Evolutionary conservation across 1,284 basidiomycete genomes (phyloP).

Genomic region (Apiotrichum sp.): DNA sequence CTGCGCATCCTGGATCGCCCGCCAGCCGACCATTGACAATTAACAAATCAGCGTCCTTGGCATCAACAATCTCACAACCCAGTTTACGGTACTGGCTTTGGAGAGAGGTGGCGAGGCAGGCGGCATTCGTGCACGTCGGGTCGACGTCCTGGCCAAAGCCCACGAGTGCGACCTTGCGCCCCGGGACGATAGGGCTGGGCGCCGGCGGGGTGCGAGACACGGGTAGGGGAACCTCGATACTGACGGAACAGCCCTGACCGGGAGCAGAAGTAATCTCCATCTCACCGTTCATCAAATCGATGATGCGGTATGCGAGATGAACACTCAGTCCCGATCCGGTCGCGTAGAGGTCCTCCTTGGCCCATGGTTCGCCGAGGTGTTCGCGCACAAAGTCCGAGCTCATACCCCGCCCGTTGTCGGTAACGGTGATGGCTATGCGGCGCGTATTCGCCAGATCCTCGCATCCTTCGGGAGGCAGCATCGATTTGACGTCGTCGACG

Average conservation of each 20-base stretch:
- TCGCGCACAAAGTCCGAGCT: constrained; percentile 30
- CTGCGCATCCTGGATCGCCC: constrained; percentile 5
- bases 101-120: constrained; percentile 22
- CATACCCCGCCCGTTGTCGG: constrained; percentile 39
- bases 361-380: constrained; percentile 35
- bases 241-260: constrained; percentile 34
- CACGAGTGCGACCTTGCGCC: constrained; percentile 26
- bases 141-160: constrained; percentile 24
- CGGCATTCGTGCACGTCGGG: constrained; percentile 7
- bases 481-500: constrained; percentile 34
- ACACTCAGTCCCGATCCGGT: constrained; percentile 40
- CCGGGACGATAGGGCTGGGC: background rate
- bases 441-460: constrained; percentile 28
- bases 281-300: constrained; percentile 42
- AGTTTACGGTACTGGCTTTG: constrained; percentile 27
- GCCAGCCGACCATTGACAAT: constrained; percentile 31
- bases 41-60: constrained; percentile 33
- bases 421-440: constrained; percentile 33
- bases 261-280: constrained; percentile 41
- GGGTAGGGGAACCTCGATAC: constrained; percentile 37
- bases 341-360: constrained; percentile 40
- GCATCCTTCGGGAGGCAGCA: constrained; percentile 35
- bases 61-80: constrained; percentile 27
- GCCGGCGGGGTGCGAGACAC: background rate
- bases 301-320: constrained; percentile 41